These are phyloP conservation scores for Aspergillus texensis DNA, from an alignment of 2,329 filamentous ascomycete genomes.

Conservation along the genomic window DNA sequence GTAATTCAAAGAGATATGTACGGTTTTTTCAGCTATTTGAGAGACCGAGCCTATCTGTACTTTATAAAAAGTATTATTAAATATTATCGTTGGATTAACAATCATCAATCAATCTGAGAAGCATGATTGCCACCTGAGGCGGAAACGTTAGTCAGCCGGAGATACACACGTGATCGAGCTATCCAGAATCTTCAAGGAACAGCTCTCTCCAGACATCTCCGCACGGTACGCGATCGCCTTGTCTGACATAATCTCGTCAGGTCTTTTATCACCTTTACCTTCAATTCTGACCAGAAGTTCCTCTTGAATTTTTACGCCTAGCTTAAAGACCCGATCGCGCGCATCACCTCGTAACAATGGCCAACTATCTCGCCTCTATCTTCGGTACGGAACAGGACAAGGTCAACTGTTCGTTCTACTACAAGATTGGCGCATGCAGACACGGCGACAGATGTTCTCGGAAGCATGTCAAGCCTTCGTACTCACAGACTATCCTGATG, in stretches of 20 bases:
- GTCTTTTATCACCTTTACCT: neutral
- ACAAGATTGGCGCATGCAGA: conserved; percentile 98
- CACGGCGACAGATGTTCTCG: conserved; percentile 97
- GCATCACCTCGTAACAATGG: conserved; percentile 61
- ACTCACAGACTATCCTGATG: conserved; percentile 95
- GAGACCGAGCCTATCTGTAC: neutral
- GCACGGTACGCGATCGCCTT: conserved; percentile 6
- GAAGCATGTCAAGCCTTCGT: conserved; percentile 99
- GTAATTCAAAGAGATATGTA: neutral
- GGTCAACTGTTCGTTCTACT: conserved; percentile 99
- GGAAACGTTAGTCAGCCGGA: conserved; percentile 30
- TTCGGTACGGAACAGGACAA: conserved; percentile 99
- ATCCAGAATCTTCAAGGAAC: conserved; percentile 39
- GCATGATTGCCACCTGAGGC: conserved; percentile 20
- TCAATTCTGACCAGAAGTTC: neutral
- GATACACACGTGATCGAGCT: conserved; percentile 28
- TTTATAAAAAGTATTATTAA: neutral
- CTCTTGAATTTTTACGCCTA: neutral
- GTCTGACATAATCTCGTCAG: neutral
- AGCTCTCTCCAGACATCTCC: conserved; percentile 16
- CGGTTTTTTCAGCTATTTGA: neutral
- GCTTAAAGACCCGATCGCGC: neutral
- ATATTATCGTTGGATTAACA: neutral
- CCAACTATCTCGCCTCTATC: conserved; percentile 98
- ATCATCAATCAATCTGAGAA: no score